These are phyloP conservation scores for Leishmania guyanensis DNA, from an alignment of 208 protist species.

Conservation along the genomic window DNA sequence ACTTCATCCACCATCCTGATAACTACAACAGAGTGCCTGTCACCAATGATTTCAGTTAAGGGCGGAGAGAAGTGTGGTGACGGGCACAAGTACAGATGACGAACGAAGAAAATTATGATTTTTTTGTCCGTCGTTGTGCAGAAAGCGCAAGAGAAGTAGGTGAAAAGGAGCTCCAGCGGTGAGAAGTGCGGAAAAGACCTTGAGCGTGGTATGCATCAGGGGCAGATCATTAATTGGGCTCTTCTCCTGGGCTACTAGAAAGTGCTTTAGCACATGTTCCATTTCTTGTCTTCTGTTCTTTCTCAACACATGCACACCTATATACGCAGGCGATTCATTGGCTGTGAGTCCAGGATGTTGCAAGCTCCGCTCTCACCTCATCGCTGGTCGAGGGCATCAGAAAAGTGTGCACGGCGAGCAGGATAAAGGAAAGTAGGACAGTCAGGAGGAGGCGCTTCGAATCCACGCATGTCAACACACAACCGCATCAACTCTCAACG, in stretches of 20 bases:
- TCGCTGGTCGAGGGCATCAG: background rate
- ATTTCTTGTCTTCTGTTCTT: background rate
- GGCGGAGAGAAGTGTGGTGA: background rate
- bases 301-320: background rate
- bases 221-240: background rate
- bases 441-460: background rate
- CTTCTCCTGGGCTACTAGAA: background rate
- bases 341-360: background rate
- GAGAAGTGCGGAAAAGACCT: too few relatives aligned
- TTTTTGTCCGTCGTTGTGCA: too few relatives aligned
- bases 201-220: background rate
- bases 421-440: background rate
- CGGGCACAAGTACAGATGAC: background rate
- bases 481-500: too few relatives aligned
- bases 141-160: background rate
- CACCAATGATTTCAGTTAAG: too few relatives aligned
- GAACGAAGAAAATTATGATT: background rate
- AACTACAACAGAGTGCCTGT: background rate
- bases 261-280: background rate
- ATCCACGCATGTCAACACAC: background rate
- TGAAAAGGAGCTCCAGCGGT: background rate
- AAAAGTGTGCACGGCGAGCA: background rate
- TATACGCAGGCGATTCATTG: background rate
- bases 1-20: background rate
- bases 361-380: too few relatives aligned